These are phyloP conservation scores for Bruguiera gymnorhiza DNA, from an alignment of 345 rosid species.

Conservation along the genomic window DNA sequence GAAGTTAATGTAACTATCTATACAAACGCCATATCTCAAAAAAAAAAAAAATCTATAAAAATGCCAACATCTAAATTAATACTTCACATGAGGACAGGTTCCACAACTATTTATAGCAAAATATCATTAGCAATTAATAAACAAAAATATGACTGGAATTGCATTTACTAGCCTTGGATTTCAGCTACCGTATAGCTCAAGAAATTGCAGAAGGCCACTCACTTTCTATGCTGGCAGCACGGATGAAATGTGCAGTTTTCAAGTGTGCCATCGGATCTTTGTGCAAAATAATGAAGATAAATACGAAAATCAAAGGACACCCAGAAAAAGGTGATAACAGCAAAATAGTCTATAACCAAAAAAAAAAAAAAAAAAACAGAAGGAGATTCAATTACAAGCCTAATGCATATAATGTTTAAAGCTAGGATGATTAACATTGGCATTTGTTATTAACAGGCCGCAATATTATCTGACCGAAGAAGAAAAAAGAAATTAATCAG, in stretches of 20 bases:
- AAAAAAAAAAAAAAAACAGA: no score
- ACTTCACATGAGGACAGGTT: neutral
- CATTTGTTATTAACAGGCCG: no score
- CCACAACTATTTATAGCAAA: neutral
- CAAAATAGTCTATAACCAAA: no score
- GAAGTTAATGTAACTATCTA: neutral
- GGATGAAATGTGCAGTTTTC: conserved; percentile 3
- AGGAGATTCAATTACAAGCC: no score
- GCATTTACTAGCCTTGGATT: conserved; percentile 7
- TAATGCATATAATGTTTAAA: no score
- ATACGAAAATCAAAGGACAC: no score
- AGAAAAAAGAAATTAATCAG: no score
- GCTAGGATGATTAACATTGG: no score
- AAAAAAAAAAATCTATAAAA: neutral
- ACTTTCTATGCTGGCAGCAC: neutral
- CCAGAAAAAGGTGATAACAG: no score
- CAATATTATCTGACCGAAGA: no score
- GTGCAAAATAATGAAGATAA: no score
- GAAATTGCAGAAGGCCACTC: neutral
- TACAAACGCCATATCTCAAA: neutral
- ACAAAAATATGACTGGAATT: neutral
- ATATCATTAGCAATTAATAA: neutral
- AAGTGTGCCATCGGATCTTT: no score
- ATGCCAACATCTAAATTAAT: neutral
- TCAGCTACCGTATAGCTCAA: conserved; percentile 1